phyloP scores from a whole-genome alignment of 2,329 filamentous ascomycete species.

The Cryphonectria naterciae region DNA sequence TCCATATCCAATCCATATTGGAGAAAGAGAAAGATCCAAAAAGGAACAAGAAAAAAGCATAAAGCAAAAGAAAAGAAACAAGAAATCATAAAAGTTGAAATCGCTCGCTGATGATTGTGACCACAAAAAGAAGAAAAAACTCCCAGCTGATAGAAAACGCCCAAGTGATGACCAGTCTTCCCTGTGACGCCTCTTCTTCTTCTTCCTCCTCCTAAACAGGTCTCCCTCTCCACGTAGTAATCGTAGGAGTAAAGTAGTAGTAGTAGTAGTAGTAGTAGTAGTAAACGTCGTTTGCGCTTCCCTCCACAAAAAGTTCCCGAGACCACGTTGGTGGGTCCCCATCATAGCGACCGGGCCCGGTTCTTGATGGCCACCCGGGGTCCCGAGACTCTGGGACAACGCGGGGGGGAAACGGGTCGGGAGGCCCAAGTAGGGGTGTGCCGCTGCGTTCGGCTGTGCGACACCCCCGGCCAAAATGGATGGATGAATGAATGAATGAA shows the following conservation, averaged over 20 bases:
- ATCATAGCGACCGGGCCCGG: neutral
- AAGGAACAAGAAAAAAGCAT: neutral
- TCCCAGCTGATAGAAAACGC: neutral
- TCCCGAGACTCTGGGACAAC: neutral
- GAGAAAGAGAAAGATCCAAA: neutral
- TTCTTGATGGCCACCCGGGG: neutral
- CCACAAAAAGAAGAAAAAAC: neutral
- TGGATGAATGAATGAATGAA: neutral
- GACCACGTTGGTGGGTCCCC: neutral
- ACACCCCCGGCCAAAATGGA: neutral
- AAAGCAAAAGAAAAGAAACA: neutral
- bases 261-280: too few relatives aligned
- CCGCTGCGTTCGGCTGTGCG: neutral
- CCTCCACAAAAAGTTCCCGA: too few relatives aligned
- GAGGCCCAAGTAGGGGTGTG: neutral
- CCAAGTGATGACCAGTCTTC: neutral
- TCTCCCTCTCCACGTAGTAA: too few relatives aligned
- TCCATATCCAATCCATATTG: neutral
- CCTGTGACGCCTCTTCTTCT: neutral
- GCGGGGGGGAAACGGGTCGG: neutral
- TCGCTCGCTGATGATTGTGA: neutral
- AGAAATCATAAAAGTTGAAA: neutral
- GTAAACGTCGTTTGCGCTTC: too few relatives aligned
- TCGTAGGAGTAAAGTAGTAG: too few relatives aligned
- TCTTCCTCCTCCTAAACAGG: neutral